phyloP scores from a whole-genome alignment of 768 basidiomycete genomes.

The Suillus variegatus region DNA sequence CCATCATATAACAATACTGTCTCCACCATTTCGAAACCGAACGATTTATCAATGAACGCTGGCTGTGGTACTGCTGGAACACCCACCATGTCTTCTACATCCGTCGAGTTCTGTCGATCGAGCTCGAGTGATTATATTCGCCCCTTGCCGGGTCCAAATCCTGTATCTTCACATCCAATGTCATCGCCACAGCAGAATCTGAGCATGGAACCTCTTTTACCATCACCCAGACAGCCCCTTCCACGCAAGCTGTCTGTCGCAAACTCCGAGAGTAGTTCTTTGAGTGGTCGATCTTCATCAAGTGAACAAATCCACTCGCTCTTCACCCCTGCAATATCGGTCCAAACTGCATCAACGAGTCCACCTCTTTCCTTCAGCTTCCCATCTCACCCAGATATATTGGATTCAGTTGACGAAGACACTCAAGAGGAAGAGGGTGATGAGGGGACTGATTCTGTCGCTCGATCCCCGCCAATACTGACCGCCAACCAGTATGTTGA shows the following conservation, averaged over 20 bases:
- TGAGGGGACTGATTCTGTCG: slow-evolving; percentile 11
- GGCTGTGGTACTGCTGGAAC: slow-evolving; percentile 10
- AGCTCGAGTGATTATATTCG: slow-evolving; percentile 3
- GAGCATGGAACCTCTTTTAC: slow-evolving; percentile 15
- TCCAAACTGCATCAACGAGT: slow-evolving; percentile 21
- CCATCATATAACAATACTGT: slow-evolving; percentile 28
- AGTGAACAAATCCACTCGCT: slow-evolving; percentile 16
- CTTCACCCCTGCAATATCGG: slow-evolving; percentile 21
- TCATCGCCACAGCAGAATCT: slow-evolving; percentile 15
- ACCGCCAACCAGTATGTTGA: slow-evolving; percentile 53
- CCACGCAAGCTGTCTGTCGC: slow-evolving; percentile 23
- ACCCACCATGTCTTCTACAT: slow-evolving; percentile 6
- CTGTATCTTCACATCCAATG: slow-evolving; percentile 15
- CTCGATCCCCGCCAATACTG: slow-evolving; percentile 15
- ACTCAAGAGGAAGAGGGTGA: slow-evolving; percentile 9
- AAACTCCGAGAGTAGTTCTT: slow-evolving; percentile 26
- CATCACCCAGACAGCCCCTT: slow-evolving; percentile 16
- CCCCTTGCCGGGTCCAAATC: slow-evolving; percentile 13
- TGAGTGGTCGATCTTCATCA: slow-evolving; percentile 13
- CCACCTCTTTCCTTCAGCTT: slow-evolving; percentile 23
- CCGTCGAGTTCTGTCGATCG: slow-evolving; percentile 14
- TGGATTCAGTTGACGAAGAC: slow-evolving; percentile 17
- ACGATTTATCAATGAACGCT: background rate
- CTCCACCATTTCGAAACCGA: slow-evolving; percentile 21
- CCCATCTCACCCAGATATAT: slow-evolving; percentile 14